Evolutionary conservation across 495 filamentous ascomycete genomes (phyloP).

Genomic region (Tetracladium marchalianum): DNA sequence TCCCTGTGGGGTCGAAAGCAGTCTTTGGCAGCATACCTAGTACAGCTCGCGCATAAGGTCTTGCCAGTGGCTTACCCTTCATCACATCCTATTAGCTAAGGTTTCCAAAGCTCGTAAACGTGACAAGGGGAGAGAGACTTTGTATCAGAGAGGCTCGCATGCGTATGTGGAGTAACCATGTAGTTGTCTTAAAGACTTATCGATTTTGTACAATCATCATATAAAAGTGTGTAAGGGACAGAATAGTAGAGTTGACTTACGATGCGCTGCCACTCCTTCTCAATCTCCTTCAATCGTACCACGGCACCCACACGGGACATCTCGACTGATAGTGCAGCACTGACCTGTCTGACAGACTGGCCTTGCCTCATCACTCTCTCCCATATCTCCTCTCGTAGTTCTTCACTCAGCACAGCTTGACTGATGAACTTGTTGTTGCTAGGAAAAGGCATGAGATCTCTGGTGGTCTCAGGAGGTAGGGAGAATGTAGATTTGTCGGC

Average conservation of each 20-base stretch:
- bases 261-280: conserved; percentile 64
- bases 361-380: conserved; percentile 49
- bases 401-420: conserved; percentile 66
- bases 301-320: conserved; percentile 84
- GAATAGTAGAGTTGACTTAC: conserved; percentile 38
- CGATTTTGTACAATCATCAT: conserved; percentile 62
- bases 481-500: not conserved
- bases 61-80: conserved; percentile 69
- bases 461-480: conserved; percentile 8
- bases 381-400: conserved; percentile 67
- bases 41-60: conserved; percentile 65
- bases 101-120: not conserved
- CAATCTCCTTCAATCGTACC: conserved; percentile 76
- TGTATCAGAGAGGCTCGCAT: conserved; percentile 38
- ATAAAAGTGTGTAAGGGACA: conserved; percentile 9
- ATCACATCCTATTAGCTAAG: conserved; percentile 9
- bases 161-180: conserved; percentile 61
- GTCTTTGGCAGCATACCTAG: conserved; percentile 65
- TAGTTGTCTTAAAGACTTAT: conserved; percentile 99
- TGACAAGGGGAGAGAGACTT: conserved; percentile 3
- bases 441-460: conserved; percentile 52
- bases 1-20: conserved; percentile 15
- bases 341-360: conserved; percentile 65
- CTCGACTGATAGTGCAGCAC: conserved; percentile 66
- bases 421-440: conserved; percentile 61